These are phyloP conservation scores for Tagetes patula DNA, from an alignment of 129 eudicot species.

Conservation along the genomic window DNA sequence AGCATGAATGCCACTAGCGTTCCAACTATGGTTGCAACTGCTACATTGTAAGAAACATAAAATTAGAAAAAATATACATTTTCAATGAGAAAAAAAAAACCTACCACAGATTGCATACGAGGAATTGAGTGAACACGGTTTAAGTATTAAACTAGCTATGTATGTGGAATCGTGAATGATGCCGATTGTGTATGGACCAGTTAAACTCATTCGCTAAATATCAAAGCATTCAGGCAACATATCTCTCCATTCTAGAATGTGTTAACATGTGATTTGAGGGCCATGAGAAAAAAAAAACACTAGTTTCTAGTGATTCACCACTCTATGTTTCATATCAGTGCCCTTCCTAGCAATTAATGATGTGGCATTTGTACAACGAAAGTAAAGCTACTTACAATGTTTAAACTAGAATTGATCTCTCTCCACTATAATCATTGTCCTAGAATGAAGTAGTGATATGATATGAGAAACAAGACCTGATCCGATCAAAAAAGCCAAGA, in stretches of 20 bases:
- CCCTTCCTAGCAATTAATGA: not conserved
- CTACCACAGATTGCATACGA: slow-evolving; percentile 2
- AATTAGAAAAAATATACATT: not conserved
- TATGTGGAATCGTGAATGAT: not conserved
- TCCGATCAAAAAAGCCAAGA: slow-evolving; percentile 67
- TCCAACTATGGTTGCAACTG: slow-evolving; percentile 75
- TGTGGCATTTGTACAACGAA: not conserved
- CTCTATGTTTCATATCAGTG: not conserved
- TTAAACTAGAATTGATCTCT: slow-evolving; percentile 17
- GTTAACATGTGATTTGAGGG: not conserved
- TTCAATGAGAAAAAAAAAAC: not conserved
- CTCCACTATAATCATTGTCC: slow-evolving; percentile 15
- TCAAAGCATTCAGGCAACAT: not conserved
- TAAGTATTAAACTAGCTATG: not conserved
- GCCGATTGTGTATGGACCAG: not conserved
- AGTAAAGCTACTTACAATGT: slow-evolving; percentile 23
- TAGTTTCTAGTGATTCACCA: not conserved
- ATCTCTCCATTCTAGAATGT: not conserved
- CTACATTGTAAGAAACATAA: slow-evolving; percentile 11
- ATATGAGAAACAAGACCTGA: slow-evolving; percentile 55
- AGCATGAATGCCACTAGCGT: slow-evolving; percentile 68
- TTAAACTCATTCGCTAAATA: not conserved
- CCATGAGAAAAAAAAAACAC: not conserved
- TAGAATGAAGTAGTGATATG: not conserved
- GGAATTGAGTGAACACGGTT: not conserved